Evolutionary conservation across 768 basidiomycete species (phyloP), one percentile per base, ranked within the genome.

Genomic region (Gymnopilus dilepis): DNA sequence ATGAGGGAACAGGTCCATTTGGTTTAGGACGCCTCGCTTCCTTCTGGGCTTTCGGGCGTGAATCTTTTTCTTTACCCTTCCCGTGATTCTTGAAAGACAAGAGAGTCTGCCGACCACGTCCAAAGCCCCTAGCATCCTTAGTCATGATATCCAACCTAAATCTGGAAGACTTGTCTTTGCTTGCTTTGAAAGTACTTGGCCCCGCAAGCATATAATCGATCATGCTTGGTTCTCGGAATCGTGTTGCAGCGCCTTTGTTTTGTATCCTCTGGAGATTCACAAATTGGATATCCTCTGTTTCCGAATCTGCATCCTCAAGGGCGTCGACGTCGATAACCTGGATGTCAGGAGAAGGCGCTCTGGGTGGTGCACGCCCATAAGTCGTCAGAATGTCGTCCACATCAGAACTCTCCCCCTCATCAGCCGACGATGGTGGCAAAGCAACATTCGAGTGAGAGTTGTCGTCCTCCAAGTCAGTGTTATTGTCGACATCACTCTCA

Each of bases 121-220:
- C 73, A 69, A 48, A 72, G 47, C 72, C 68, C 48, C 71, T 75
- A 38, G 73, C 76, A 15, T 78, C 80, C 34, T 69, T 65, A 2
- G 79, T 80, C 11, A 73, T 70, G 52, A 85, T 67, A 61, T 84
- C 73, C 21, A 77, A 22, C 56, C 73, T 75, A 47, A 62, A 74
- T 21, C 58, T 65, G 7, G 69, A 67, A 13, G 62, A 56, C 11
- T 22, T 7, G 38, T 34, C 54, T 24, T 33, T 58, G 37, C 42
- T 56, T 31, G 65, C 71, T 53, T 64, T 70, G 58, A 43, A 60
- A 40, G 56, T 70, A 6, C 75, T 73, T 2, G 81, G 80, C 48
- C 82, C 78, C 13, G 78, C 76, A 50, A 92, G 67, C 90, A 92
- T 92, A 70, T 85, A 86, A 65, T 91, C 87, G 48, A 92, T 89